A percentile compares a stretch with the other conserved stretches of the same genome.
phyloP scores from a whole-genome alignment of 2,329 filamentous ascomycete genomes.

The Xylariales sp. region DNA sequence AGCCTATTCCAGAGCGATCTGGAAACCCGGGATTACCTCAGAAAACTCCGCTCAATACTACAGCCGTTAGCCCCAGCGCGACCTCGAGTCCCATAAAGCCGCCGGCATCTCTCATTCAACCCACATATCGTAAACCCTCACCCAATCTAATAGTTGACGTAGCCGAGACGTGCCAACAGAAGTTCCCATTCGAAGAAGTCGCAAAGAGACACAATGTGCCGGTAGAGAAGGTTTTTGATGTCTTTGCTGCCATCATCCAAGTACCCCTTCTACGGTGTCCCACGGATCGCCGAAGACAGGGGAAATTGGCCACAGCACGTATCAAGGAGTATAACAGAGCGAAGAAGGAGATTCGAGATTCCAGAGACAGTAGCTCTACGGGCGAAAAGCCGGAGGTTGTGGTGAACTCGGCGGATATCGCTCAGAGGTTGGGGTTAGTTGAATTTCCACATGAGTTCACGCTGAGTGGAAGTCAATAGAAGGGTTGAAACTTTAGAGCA shows the following conservation, averaged over 20 bases:
- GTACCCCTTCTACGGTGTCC: constrained; percentile 60
- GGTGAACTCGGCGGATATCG: constrained; percentile 42
- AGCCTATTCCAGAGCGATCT: constrained; percentile 1
- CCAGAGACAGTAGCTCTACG: not conserved
- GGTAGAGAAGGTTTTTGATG: constrained; percentile 58
- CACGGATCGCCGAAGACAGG: constrained; percentile 57
- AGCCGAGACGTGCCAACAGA: constrained; percentile 59
- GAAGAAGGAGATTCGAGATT: constrained; percentile 53
- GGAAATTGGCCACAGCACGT: constrained; percentile 55
- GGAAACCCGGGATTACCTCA: constrained; percentile 2
- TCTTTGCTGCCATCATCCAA: constrained; percentile 61
- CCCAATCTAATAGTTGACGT: constrained; percentile 60
- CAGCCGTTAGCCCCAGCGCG: constrained; percentile 3
- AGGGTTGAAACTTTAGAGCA: not conserved
- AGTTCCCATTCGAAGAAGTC: constrained; percentile 59
- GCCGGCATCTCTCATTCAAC: constrained; percentile 45
- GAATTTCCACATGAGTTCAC: constrained; percentile 44
- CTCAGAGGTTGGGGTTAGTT: constrained; percentile 42
- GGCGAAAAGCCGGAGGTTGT: constrained; percentile 9
- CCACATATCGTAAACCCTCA: constrained; percentile 52
- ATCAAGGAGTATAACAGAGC: constrained; percentile 58
- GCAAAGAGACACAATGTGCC: constrained; percentile 58
- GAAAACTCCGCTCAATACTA: constrained; percentile 1
- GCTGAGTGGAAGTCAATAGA: constrained; percentile 15
- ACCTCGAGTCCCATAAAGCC: constrained; percentile 40